A percentile compares a stretch with the other conserved stretches of the same genome.
Evolutionary conservation across 1,284 basidiomycete species (phyloP).

Genomic region (Exobasidium rhododendri): DNA sequence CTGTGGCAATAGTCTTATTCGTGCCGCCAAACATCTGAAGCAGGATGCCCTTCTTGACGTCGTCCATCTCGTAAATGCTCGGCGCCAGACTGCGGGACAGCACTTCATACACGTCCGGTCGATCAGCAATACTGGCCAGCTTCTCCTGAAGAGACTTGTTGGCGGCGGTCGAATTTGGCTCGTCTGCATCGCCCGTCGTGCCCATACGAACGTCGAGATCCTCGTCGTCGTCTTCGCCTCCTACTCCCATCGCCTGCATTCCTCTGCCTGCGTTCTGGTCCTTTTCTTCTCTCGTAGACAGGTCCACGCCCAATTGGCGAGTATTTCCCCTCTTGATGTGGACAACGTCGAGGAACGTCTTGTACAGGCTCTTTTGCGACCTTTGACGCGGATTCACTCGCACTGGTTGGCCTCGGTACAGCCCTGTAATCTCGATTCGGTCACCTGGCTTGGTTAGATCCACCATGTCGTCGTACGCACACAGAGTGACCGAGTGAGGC

Average conservation of each 20-base stretch:
- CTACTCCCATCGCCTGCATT: slow-evolving; percentile 73
- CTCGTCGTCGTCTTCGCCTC: slow-evolving; percentile 62
- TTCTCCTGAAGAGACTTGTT: slow-evolving; percentile 61
- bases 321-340: slow-evolving; percentile 70
- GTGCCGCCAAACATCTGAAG: slow-evolving; percentile 95
- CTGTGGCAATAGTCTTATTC: slow-evolving; percentile 87
- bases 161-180: slow-evolving; percentile 19
- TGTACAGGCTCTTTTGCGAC: slow-evolving; percentile 89
- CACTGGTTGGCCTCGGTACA: slow-evolving; percentile 90
- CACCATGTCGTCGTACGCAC: slow-evolving; percentile 94
- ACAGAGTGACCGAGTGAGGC: slow-evolving; percentile 91
- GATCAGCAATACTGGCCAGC: slow-evolving; percentile 68
- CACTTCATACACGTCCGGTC: slow-evolving; percentile 81
- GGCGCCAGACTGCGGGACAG: slow-evolving; percentile 84
- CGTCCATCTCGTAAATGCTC: slow-evolving; percentile 96
- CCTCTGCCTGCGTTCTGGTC: slow-evolving; percentile 52
- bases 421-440: slow-evolving; percentile 82
- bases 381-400: slow-evolving; percentile 87
- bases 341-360: slow-evolving; percentile 93
- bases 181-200: background rate
- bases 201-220: slow-evolving; percentile 30
- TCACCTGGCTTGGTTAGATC: slow-evolving; percentile 94
- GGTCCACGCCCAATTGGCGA: slow-evolving; percentile 73
- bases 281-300: slow-evolving; percentile 65
- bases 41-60: slow-evolving; percentile 95